Percentiles rank a stretch among this genome's conserved stretches.
Conservation (phyloP, 1,284 basidiomycete genomes). For the Pterula multifida region DNA sequence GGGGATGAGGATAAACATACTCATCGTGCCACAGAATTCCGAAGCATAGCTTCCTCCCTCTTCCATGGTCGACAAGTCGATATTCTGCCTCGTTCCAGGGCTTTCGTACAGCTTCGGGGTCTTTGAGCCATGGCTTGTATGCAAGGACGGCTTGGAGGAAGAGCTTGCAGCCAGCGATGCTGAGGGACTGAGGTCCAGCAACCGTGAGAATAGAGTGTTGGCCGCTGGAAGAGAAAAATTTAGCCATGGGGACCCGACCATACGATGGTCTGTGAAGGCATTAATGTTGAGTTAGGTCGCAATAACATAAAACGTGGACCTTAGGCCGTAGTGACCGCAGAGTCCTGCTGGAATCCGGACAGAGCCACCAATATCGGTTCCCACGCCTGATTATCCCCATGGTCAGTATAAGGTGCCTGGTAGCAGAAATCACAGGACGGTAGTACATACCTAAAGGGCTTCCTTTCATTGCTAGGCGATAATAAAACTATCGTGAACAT, state of each 20-base stretch:
- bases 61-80: conserved; percentile 14
- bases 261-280: background rate
- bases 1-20: conserved; percentile 55
- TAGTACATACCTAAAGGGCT: background rate
- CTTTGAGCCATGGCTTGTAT: conserved; percentile 32
- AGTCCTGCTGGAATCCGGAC: conserved; percentile 11
- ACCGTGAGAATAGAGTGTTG: conserved; percentile 26
- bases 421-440: background rate
- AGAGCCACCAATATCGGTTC: conserved; percentile 35
- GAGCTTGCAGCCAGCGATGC: conserved; percentile 30
- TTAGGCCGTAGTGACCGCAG: background rate
- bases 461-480: background rate
- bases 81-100: conserved; percentile 27
- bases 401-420: background rate
- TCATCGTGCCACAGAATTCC: conserved; percentile 50
- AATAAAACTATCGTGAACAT: no score
- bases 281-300: background rate
- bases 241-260: background rate
- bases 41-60: conserved; percentile 28
- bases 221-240: conserved; percentile 14
- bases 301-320: conserved; percentile 16
- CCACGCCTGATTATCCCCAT: conserved; percentile 29
- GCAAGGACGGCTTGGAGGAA: conserved; percentile 33
- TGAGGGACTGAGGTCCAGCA: conserved; percentile 32
- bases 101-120: conserved; percentile 30